phyloP scores from a whole-genome alignment of 2,329 filamentous ascomycete genomes.

The Cladosporium sp. region DNA sequence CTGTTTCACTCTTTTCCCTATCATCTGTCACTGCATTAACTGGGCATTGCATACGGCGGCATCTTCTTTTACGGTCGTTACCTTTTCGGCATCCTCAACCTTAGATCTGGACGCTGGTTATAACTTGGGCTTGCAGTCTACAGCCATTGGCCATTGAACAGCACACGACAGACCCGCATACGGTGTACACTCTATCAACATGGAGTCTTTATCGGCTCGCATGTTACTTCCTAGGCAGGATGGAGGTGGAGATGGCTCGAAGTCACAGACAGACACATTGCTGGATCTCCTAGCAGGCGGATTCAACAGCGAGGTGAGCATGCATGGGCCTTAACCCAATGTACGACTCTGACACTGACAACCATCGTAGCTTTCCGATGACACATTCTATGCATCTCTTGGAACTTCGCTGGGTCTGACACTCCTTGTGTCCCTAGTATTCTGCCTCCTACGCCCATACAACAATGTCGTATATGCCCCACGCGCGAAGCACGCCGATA shows the following conservation, averaged over 20 bases:
- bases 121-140: background rate
- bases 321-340: background rate
- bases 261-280: conserved; percentile 28
- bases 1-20: background rate
- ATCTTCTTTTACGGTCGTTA: conserved; percentile 1
- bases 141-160: background rate
- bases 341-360: background rate
- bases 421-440: conserved; percentile 67
- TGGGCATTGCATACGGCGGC: background rate
- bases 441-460: conserved; percentile 86
- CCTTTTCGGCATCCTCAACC: background rate
- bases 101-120: background rate
- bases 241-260: background rate
- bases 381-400: conserved; percentile 73
- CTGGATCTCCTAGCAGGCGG: conserved; percentile 38
- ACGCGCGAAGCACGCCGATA: conserved; percentile 86
- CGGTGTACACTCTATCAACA: background rate
- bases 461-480: conserved; percentile 92
- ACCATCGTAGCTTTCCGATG: conserved; percentile 46
- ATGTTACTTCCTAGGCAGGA: conserved; percentile 2
- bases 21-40: background rate
- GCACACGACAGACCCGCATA: background rate
- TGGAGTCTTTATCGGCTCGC: background rate
- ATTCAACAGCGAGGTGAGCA: conserved; percentile 31
- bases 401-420: conserved; percentile 76